Base-by-base conservation (phyloP, 2,329 filamentous ascomycete genomes). In the Diplodia mutila region DNA sequence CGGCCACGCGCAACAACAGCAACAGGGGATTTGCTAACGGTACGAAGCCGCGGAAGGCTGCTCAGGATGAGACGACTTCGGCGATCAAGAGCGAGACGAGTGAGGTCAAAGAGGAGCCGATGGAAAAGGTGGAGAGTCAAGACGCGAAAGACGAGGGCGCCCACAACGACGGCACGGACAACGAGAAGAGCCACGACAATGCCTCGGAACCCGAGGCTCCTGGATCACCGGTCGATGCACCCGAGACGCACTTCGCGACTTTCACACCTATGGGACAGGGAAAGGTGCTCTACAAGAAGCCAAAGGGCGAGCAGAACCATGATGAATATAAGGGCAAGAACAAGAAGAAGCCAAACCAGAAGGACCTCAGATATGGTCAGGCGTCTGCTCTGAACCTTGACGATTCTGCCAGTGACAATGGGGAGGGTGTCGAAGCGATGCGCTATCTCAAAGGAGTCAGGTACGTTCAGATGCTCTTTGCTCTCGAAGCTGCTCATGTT, bases 381-480 rank as follows among this genome's bases (percentile, higher is more conserved):
- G 29, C 63, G 54, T n/a, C 72, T 74, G 73, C 72, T 65, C 71
- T 79, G 42, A 21, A 46, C 48, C 76, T 76, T 7, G 74, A 73
- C 29, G 63, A 75, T 6, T 70, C 73, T 21, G 27, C 32, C 6
- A 23, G 8, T 27, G 39, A 23, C 9, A 21, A 49, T 7, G 14
- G 14, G 16, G 16, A 37, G 8, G 39, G 34, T 4, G 64, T 67
- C 14, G 74, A 77, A 52, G 77, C 77, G 27, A 66, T 78, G 34
- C 73, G 73, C 32, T 79, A 79, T 69, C 73, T 79, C 23, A 73
- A 73, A 32, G 73, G 72, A 67, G 77, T 79, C 53, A 75, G 76
- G 77, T 63, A n/a, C 49, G 61, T 65, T n/a, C 25, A 27, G 16
- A 23, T 21, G 3, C 61, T 29, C 46, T 42, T 52, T n/a, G 29